Base-by-base conservation (phyloP, 495 filamentous ascomycete genomes). In the Opeltia flavorubescens region DNA sequence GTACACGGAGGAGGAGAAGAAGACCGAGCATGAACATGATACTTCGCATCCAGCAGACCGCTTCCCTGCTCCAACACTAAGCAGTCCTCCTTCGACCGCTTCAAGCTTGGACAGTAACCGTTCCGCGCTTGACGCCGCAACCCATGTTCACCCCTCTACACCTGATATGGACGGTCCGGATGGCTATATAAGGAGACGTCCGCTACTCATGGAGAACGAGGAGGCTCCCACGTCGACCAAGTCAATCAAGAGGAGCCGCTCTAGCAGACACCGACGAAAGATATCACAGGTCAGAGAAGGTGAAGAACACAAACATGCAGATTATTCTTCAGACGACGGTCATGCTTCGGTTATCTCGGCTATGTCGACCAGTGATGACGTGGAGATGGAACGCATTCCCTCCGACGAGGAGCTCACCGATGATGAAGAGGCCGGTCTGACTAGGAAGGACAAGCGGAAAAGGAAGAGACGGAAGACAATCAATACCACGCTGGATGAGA, bases 401-500 rank as follows among this genome's bases (percentile, higher is more conserved):
- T 75, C 76, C 2, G 80, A 85, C 50, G 83, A 89, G 48, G 81
- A 78, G 38, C 60, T 81, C n/a, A 78, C 83, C 47, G 84, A 89
- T 62, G 88, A 95, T 59, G 88, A 93, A 62, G 88, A 94, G 68
- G 81, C 84, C 0, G 88, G 86, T 8, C 68, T 95, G 52, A 94
- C 86, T 30, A 71, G 70, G 49, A 74, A 70, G 48, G 83, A 89
- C 53, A 75, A 70, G 59, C 71, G 74, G 52, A 75, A 78, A 55
- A 74, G 84, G 53, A 74, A 72, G 50, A 67, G 74, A 47, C 75
- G 80, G 60, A 71, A 77, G 59, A 66, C 71, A 60, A 71, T 76
- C 50, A 82, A 84, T 60, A 80, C 76, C 13, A 69, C 72, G 56
- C 59, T 89, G 47, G 84, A 89, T 66, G 81, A 86, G 56, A 75